A percentile compares a stretch with the other conserved stretches of the same genome.
These are phyloP conservation scores for Athelia psychrophila DNA, from an alignment of 1,284 basidiomycete species.

Conservation along the genomic window DNA sequence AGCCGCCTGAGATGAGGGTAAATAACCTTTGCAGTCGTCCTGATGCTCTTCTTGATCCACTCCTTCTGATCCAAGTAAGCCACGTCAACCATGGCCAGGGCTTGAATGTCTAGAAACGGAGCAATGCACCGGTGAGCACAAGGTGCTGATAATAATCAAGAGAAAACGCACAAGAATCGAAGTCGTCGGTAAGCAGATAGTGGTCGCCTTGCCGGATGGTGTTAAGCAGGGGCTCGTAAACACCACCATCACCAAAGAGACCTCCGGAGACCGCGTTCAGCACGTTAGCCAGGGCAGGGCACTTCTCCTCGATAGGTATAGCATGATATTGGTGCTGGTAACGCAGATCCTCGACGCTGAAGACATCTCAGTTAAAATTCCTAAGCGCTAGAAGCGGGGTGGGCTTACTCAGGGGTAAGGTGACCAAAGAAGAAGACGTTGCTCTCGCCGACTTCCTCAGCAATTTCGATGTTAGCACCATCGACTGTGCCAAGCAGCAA, in stretches of 20 bases:
- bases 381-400: background rate
- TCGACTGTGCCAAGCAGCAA: slow-evolving; percentile 80
- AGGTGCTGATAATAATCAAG: background rate
- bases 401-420: slow-evolving; percentile 56
- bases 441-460: slow-evolving; percentile 79
- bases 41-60: slow-evolving; percentile 91
- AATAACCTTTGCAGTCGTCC: slow-evolving; percentile 72
- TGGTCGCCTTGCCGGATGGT: slow-evolving; percentile 79
- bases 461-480: slow-evolving; percentile 95
- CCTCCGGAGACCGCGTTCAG: slow-evolving; percentile 71
- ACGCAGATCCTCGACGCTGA: slow-evolving; percentile 75
- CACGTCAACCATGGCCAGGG: slow-evolving; percentile 82
- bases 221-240: slow-evolving; percentile 79
- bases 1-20: background rate
- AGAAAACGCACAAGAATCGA: slow-evolving; percentile 72
- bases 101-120: slow-evolving; percentile 61
- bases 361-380: slow-evolving; percentile 15
- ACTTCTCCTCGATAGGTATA: slow-evolving; percentile 76
- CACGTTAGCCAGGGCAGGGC: slow-evolving; percentile 72
- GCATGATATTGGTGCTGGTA: slow-evolving; percentile 84
- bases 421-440: slow-evolving; percentile 78
- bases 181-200: slow-evolving; percentile 86
- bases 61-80: slow-evolving; percentile 78
- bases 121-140: slow-evolving; percentile 1
- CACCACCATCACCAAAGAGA: slow-evolving; percentile 70